Evolutionary conservation across 1,284 basidiomycete species (phyloP), one percentile per base, ranked within the genome.

Genomic region (Cystobasidiaceae sp.): DNA sequence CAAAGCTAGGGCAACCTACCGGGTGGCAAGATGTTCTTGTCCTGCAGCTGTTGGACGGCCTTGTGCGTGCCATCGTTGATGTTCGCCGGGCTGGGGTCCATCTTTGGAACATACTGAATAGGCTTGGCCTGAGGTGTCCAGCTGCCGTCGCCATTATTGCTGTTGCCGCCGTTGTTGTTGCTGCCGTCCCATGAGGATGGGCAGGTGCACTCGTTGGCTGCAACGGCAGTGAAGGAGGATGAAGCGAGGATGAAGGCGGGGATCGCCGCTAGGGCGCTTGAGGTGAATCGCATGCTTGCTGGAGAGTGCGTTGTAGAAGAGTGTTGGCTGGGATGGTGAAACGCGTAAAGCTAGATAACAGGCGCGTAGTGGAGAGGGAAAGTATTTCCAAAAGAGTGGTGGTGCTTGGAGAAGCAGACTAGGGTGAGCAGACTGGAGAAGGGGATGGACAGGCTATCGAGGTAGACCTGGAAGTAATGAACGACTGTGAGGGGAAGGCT

Each of bases 51-150:
- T 39, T 65, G 48, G 52, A 71, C 60, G 25, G 66, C 67, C n/a
- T 69, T 51, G 19, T 43, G n/a, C 1, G 69, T 67, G 11, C 71
- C 71, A n/a, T 59, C 44, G 15, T 61, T 27, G 9, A 72, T 50
- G 19, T 69, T 69, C 49, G 67, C 30, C 45, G 45, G 32, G n/a
- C 57, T 62, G 4, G 70, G 55, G 51, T 68, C 45, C 23, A 72
- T 58, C 45, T 67, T 71, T 1, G 65, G 65, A 34, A 48, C 50
- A 23, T 39, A 32, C n/a, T 55, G 51, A 33, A 64, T 56, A 34
- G 61, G 61, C 51, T 55, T 56, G 30, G 52, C 37, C 25, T 52
- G 23, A 1, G 56, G 45, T 3, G 56, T 17, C 56, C 56, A 59
- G 44, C 48, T 59, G 37, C 34, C 34, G 45, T 30, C 43, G 43